phyloP scores from a whole-genome alignment of 2,329 filamentous ascomycete genomes.

The Sclerotinia borealis region DNA sequence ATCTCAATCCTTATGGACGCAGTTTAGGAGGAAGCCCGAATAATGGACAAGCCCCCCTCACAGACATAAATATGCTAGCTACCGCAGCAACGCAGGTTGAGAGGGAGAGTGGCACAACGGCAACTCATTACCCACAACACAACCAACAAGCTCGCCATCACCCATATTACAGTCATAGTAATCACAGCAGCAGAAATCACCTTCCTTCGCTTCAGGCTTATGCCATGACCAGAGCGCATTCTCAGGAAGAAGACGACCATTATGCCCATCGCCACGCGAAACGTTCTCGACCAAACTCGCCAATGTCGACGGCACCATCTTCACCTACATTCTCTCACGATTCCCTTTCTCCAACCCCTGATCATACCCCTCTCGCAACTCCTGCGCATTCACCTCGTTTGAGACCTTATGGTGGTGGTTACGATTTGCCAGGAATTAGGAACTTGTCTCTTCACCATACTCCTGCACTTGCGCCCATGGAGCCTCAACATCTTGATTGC shows the following conservation, averaged over 20 bases:
- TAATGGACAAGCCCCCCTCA: constrained; percentile 21
- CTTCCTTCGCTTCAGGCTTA: constrained; percentile 63
- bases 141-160: constrained; percentile 46
- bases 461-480: constrained; percentile 65
- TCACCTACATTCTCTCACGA: constrained; percentile 96
- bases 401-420: constrained; percentile 60
- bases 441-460: constrained; percentile 60
- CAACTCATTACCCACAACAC: constrained; percentile 31
- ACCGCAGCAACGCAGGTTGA: constrained; percentile 57
- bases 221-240: constrained; percentile 87
- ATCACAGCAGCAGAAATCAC: constrained; percentile 40
- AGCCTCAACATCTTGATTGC: constrained; percentile 37
- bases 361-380: constrained; percentile 97
- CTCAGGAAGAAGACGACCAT: constrained; percentile 73
- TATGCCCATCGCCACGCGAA: constrained; percentile 71
- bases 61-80: constrained; percentile 54
- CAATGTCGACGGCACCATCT: constrained; percentile 90
- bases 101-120: constrained; percentile 41
- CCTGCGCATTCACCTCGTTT: constrained; percentile 91
- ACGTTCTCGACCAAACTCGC: constrained; percentile 86
- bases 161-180: constrained; percentile 47
- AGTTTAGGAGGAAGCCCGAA: constrained; percentile 39
- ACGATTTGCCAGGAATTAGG: constrained; percentile 83
- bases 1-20: constrained; percentile 45
- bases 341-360: constrained; percentile 88